phyloP scores from a whole-genome alignment of 176 grass and related monocot species.

The Carex myosuroides region DNA sequence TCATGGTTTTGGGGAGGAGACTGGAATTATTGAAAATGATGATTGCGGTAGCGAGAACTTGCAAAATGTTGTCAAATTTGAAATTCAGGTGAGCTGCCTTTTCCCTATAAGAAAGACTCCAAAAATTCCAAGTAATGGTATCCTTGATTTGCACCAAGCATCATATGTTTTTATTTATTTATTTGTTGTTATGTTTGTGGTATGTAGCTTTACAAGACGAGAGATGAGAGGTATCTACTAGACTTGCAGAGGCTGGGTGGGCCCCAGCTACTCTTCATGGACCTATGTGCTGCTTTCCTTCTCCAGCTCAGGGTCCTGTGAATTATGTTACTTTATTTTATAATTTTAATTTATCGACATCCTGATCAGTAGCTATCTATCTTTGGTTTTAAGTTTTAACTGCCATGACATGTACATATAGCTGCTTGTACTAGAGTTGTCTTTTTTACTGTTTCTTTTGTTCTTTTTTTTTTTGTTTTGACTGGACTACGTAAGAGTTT shows the following conservation, averaged over 20 bases:
- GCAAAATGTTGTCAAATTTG: slow-evolving; percentile 60
- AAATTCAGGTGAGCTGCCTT: slow-evolving; percentile 61
- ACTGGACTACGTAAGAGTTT: not conserved
- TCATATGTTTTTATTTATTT: not conserved
- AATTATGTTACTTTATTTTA: slow-evolving; percentile 1
- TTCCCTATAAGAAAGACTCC: not conserved
- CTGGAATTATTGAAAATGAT: slow-evolving; percentile 56
- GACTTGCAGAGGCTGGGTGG: slow-evolving; percentile 73
- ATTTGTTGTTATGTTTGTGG: slow-evolving; percentile 10
- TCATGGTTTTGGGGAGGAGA: slow-evolving; percentile 41
- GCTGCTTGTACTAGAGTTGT: slow-evolving; percentile 5
- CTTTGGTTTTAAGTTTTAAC: not conserved
- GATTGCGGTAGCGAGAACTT: slow-evolving; percentile 17
- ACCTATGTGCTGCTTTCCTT: slow-evolving; percentile 68
- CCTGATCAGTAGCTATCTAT: slow-evolving; percentile 14
- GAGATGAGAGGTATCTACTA: slow-evolving; percentile 75
- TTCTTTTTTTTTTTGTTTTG: not conserved
- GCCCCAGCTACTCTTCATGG: slow-evolving; percentile 68
- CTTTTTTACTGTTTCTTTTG: not conserved
- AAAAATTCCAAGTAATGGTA: not conserved
- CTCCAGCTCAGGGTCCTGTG: slow-evolving; percentile 69
- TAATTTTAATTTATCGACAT: slow-evolving; percentile 17
- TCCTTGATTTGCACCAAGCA: not conserved
- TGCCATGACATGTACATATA: slow-evolving; percentile 21
- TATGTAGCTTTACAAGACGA: slow-evolving; percentile 82